These are phyloP conservation scores for Aquilaria sinensis DNA, from an alignment of 345 rosid species.

Conservation along the genomic window DNA sequence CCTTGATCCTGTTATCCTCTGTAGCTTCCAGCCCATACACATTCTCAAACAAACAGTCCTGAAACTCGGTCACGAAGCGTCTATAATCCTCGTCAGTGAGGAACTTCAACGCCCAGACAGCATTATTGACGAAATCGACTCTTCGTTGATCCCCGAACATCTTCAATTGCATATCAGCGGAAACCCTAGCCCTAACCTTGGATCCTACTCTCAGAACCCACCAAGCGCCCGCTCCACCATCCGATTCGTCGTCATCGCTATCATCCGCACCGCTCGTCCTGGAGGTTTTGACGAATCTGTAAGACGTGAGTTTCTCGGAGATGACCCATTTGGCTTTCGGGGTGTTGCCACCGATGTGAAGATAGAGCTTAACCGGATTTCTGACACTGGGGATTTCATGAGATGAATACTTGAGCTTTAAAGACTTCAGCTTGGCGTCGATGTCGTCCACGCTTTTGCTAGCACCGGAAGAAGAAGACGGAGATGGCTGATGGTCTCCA, in stretches of 20 bases:
- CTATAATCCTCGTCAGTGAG: constrained; percentile 58
- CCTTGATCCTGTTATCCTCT: constrained; percentile 64
- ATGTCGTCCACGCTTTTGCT: constrained; percentile 33
- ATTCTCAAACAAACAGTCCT: constrained; percentile 81
- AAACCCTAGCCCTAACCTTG: constrained; percentile 65
- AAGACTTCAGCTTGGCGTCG: constrained; percentile 55
- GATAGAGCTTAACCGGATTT: constrained; percentile 74
- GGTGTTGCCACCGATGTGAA: constrained; percentile 75
- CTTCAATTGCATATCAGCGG: constrained; percentile 74
- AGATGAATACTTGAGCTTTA: constrained; percentile 46
- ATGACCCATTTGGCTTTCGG: constrained; percentile 80
- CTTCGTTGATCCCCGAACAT: constrained; percentile 83
- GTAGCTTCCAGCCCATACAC: constrained; percentile 58
- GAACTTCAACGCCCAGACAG: constrained; percentile 94
- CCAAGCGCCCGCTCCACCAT: constrained; percentile 27
- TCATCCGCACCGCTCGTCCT: constrained; percentile 19
- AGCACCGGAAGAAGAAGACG: constrained; percentile 30
- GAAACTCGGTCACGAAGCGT: constrained; percentile 55
- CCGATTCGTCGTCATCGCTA: constrained; percentile 31
- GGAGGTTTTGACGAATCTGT: constrained; percentile 37
- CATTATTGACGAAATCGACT: constrained; percentile 65
- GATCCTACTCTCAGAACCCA: constrained; percentile 73
- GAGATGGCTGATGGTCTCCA: background rate
- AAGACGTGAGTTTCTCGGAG: constrained; percentile 53
- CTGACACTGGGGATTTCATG: constrained; percentile 22